Evolutionary conservation across 305 asterid genomes (phyloP).

Genomic region (Solanum hybrid): DNA sequence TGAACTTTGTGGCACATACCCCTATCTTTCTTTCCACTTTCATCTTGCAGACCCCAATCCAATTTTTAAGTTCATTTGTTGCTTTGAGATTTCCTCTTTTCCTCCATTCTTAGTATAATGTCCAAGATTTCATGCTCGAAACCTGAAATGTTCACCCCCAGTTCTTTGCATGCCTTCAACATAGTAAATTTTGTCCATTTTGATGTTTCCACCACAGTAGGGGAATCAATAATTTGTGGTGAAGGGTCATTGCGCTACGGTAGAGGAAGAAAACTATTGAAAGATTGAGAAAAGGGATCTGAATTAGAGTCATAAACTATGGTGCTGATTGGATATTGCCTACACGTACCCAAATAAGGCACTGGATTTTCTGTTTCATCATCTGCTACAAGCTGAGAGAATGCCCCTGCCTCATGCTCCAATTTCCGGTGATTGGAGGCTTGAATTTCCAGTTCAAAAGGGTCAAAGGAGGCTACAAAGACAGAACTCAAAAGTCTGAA

Average conservation of each 20-base stretch:
- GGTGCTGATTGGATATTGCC: no score
- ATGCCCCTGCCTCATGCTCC: background rate
- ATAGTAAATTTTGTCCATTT: background rate
- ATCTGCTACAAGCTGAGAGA: no score
- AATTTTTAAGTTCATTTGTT: background rate
- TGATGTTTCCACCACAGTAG: background rate
- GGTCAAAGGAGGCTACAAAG: background rate
- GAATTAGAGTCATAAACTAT: no score
- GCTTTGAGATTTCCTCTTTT: background rate
- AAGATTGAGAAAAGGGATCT: background rate
- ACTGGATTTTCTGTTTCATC: no score
- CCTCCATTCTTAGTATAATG: background rate
- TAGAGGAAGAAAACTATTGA: background rate
- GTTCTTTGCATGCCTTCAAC: background rate
- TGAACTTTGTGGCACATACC: background rate
- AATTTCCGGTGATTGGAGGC: background rate
- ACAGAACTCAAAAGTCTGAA: background rate
- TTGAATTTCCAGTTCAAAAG: background rate
- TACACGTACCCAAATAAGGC: no score
- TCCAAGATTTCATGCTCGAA: background rate
- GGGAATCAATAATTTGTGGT: background rate
- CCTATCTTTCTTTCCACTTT: background rate
- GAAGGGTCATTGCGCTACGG: background rate
- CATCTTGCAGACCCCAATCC: background rate
- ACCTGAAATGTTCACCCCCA: background rate